Evolutionary conservation across 306 rosid species (phyloP), one percentile per base, ranked within the genome.

Genomic region (Gynostemma pentaphyllum): DNA sequence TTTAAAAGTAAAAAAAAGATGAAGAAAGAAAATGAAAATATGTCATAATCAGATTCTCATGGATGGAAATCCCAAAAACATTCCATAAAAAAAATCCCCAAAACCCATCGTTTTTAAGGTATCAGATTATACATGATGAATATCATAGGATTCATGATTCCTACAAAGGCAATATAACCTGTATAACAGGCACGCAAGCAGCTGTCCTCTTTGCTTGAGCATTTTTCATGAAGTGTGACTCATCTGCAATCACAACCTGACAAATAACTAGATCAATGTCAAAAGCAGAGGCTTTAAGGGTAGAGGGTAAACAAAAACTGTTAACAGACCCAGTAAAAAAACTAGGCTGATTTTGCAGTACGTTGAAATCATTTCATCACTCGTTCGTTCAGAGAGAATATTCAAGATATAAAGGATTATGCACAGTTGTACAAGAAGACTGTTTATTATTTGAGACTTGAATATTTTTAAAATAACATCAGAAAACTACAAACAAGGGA

Each of bases 161-260:
- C n/a, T 67, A 15, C 51, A 72, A 70, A 76, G 64, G 48, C 60
- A 27, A 51, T 53, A 47, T 68, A 66, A 87, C 97, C 96, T 92
- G 84, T 74, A 92, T 80, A 66, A 92, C 85, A 18, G 98, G 98
- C 68, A 88, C 85, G 45, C 82, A 70, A 60, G 95, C 83, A 69
- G 82, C 75, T 70, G 98, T 92, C 74, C 98, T 92, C 82, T 92
- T 92, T 72, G 98, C 98, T 76, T 85, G 90, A 66, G 95, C 92
- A 81, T 92, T 92, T 84, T 92, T 92, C 50, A 92, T 74, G 78
- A 55, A 92, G 76, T 92, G 98, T 0, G 98, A 92, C 76, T 92
- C 98, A 75, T 92, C 98, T 46, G 98, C 98, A 80, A 92, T 92
- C 68, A 92, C 98, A 79, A 92, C 83, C 97, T 91, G 85, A 70